These are phyloP conservation scores for Candida sp. DNA, from an alignment of 1,139 yeast genomes.

Conservation along the genomic window DNA sequence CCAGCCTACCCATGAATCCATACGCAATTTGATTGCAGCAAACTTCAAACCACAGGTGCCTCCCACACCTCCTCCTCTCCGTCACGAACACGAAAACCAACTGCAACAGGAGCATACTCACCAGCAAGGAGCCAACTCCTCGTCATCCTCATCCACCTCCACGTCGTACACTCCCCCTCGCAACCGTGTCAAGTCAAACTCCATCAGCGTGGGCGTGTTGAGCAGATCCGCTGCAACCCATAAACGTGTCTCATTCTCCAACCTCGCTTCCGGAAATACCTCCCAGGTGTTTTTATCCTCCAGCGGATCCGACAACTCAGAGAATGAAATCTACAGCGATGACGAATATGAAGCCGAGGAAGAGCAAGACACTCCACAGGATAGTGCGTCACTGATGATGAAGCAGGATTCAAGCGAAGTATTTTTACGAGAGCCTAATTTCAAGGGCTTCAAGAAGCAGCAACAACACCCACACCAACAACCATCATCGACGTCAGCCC, in stretches of 20 bases:
- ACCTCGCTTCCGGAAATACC: constrained; percentile 14
- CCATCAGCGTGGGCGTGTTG: constrained; percentile 17
- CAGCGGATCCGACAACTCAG: constrained; percentile 9
- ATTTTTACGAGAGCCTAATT: constrained; percentile 12
- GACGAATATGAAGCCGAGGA: constrained; percentile 7
- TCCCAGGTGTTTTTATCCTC: constrained; percentile 14
- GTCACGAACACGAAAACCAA: neutral
- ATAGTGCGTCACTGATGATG: neutral
- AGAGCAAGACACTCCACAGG: neutral
- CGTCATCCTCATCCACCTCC: constrained; percentile 3
- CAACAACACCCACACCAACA: neutral
- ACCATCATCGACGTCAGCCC: neutral
- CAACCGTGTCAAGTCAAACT: constrained; percentile 13
- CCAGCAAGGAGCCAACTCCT: neutral
- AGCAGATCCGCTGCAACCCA: constrained; percentile 8
- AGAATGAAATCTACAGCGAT: constrained; percentile 8
- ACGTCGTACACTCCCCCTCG: constrained; percentile 2
- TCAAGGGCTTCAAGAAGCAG: constrained; percentile 1
- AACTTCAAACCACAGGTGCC: constrained; percentile 11
- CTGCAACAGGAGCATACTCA: neutral
- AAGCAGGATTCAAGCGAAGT: constrained; percentile 8
- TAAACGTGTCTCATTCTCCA: constrained; percentile 18
- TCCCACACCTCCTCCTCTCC: neutral
- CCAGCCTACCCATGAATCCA: constrained; percentile 12
- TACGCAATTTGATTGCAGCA: constrained; percentile 15